A percentile compares a stretch with the other conserved stretches of the same genome.
Evolutionary conservation across 1,139 yeast species (phyloP).

Genomic region (Candida sp.): DNA sequence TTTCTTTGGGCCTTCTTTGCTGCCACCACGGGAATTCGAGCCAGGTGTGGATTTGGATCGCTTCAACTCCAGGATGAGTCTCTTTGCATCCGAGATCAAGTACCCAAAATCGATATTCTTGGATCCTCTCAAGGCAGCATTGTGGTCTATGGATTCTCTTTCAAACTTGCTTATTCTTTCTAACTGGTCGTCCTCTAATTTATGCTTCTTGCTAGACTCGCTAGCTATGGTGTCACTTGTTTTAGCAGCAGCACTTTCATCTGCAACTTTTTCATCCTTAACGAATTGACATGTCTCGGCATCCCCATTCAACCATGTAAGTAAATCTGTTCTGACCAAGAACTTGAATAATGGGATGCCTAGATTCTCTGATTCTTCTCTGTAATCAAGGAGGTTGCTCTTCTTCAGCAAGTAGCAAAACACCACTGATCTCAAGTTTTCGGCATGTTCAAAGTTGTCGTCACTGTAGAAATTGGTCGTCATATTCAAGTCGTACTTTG

Average conservation of each 20-base stretch:
- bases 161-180: slow-evolving; percentile 61
- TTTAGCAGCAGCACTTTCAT: slow-evolving; percentile 9
- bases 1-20: slow-evolving; percentile 31
- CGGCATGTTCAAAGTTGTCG: slow-evolving; percentile 31
- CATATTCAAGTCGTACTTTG: slow-evolving; percentile 37
- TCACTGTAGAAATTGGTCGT: slow-evolving; percentile 65
- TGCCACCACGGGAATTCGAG: slow-evolving; percentile 6
- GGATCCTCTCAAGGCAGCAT: slow-evolving; percentile 78
- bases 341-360: slow-evolving; percentile 78
- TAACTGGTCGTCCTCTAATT: slow-evolving; percentile 58
- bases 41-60: slow-evolving; percentile 31
- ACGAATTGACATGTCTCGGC: slow-evolving; percentile 60
- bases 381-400: slow-evolving; percentile 81
- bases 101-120: slow-evolving; percentile 76
- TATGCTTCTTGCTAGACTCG: slow-evolving; percentile 23
- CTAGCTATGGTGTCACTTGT: slow-evolving; percentile 8
- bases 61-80: slow-evolving; percentile 61
- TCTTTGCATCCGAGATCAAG: slow-evolving; percentile 73
- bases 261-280: slow-evolving; percentile 23
- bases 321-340: slow-evolving; percentile 83
- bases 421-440: slow-evolving; percentile 65
- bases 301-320: slow-evolving; percentile 80
- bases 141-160: slow-evolving; percentile 75
- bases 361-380: slow-evolving; percentile 69
- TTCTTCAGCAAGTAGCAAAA: slow-evolving; percentile 86